Evolutionary conservation across 768 basidiomycete species (phyloP).

Genomic region (Macrolepiota albuminosa): DNA sequence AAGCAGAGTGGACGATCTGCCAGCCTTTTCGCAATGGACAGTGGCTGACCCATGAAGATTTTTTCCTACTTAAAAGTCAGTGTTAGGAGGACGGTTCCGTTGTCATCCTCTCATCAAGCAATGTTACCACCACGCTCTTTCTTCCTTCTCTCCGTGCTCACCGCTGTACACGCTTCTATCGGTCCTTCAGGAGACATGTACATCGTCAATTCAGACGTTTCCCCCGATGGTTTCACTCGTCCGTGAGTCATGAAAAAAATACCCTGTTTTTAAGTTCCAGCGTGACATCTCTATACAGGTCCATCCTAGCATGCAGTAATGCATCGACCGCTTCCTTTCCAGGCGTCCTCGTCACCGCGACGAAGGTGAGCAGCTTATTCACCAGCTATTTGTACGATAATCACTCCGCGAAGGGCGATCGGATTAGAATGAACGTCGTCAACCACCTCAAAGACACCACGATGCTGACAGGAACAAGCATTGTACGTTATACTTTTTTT

Average conservation of each 20-base stretch:
- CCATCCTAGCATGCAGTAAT: not conserved
- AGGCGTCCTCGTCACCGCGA: not conserved
- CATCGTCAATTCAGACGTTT: not conserved
- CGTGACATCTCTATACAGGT: not conserved
- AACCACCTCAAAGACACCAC: not conserved
- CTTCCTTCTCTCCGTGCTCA: not conserved
- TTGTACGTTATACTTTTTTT: not conserved
- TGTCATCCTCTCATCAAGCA: not conserved
- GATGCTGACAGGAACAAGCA: constrained; percentile 2
- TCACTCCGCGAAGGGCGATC: not conserved
- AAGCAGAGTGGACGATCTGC: too few species aligned
- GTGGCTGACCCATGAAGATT: not conserved
- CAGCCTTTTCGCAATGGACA: too few species aligned
- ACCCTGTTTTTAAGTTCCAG: too few species aligned
- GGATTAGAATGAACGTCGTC: not conserved
- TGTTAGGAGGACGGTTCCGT: not conserved
- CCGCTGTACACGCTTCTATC: not conserved
- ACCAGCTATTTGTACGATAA: not conserved
- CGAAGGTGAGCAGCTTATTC: not conserved
- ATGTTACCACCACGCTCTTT: not conserved
- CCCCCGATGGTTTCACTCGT: not conserved
- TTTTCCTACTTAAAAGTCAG: not conserved
- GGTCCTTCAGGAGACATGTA: not conserved
- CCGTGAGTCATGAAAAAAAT: not conserved
- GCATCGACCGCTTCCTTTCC: not conserved